Evolutionary conservation across 2,329 filamentous ascomycete genomes (phyloP).

Genomic region (Aspergillus ochraceus): DNA sequence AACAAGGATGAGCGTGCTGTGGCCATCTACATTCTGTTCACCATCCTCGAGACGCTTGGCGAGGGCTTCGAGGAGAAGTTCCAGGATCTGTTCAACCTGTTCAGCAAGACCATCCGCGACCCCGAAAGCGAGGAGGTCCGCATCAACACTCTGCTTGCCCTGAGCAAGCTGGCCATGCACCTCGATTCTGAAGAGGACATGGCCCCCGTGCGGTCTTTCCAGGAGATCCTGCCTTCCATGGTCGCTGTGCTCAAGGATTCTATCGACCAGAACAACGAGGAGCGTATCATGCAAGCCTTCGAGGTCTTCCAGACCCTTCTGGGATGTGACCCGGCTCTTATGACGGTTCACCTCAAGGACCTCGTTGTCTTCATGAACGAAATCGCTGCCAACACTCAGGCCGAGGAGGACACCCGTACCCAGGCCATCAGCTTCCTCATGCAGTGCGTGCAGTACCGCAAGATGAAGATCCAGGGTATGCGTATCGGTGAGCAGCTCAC

Average conservation of each 20-base stretch:
- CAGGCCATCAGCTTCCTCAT: constrained; percentile 94
- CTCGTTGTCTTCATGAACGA: constrained; percentile 93
- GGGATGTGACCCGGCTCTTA: constrained; percentile 80
- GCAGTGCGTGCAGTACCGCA: constrained; percentile 86
- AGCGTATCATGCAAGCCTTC: constrained; percentile 85
- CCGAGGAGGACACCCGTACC: constrained; percentile 80
- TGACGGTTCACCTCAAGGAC: constrained; percentile 84
- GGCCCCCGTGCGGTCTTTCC: constrained; percentile 70
- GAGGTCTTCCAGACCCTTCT: constrained; percentile 97
- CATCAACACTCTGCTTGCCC: constrained; percentile 88
- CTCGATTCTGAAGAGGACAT: constrained; percentile 84
- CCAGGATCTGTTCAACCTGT: constrained; percentile 75
- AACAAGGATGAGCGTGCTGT: constrained; percentile 82
- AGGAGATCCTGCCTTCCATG: constrained; percentile 80
- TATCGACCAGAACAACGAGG: constrained; percentile 78
- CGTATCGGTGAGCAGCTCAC: constrained; percentile 85
- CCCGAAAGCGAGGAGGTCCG: constrained; percentile 88
- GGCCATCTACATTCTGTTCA: constrained; percentile 89
- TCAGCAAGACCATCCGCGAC: constrained; percentile 84
- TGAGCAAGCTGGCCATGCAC: constrained; percentile 84
- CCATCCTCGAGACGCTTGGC: constrained; percentile 83
- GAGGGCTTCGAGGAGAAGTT: constrained; percentile 81
- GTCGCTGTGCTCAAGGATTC: constrained; percentile 84
- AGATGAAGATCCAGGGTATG: constrained; percentile 92
- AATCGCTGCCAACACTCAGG: constrained; percentile 71